phyloP scores from a whole-genome alignment of 495 filamentous ascomycete species.

The Thermothielavioides terrestris region DNA sequence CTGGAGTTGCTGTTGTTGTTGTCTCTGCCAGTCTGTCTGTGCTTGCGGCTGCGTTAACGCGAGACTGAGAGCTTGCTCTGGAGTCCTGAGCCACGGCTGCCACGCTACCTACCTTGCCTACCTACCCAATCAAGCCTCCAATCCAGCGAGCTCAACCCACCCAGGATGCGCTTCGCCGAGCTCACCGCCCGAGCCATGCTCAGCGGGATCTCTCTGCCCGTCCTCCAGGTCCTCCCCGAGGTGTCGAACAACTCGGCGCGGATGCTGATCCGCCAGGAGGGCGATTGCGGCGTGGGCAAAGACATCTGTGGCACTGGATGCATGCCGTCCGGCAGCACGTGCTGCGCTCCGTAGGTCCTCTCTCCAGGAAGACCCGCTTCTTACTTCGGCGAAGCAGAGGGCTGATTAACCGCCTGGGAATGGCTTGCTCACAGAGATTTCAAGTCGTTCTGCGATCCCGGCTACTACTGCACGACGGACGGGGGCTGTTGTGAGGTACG shows the following conservation, averaged over 20 bases:
- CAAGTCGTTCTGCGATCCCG: slow-evolving; percentile 11
- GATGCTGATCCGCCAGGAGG: background rate
- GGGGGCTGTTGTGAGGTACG: slow-evolving; percentile 14
- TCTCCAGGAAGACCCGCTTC: too few relatives aligned
- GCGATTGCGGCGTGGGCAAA: background rate
- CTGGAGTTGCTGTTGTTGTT: too few relatives aligned
- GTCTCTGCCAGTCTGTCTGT: too few relatives aligned
- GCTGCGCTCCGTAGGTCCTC: background rate
- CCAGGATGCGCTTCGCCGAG: slow-evolving; percentile 3
- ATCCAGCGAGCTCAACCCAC: background rate
- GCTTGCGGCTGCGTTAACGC: too few relatives aligned
- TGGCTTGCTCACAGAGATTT: background rate
- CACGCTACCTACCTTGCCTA: too few relatives aligned
- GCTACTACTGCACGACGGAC: slow-evolving; percentile 14
- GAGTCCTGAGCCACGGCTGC: too few relatives aligned
- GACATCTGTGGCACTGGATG: background rate
- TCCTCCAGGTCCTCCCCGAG: background rate
- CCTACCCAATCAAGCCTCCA: background rate
- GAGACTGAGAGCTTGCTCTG: too few relatives aligned
- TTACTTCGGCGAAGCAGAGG: too few relatives aligned
- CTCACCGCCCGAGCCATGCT: background rate
- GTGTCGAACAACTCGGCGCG: background rate
- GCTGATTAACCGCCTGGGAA: too few relatives aligned
- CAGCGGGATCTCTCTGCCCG: background rate
- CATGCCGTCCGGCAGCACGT: background rate